Percentiles rank a stretch among this genome's conserved stretches.
Conservation (phyloP, 345 rosid genomes). For the Physaria fendleri region DNA sequence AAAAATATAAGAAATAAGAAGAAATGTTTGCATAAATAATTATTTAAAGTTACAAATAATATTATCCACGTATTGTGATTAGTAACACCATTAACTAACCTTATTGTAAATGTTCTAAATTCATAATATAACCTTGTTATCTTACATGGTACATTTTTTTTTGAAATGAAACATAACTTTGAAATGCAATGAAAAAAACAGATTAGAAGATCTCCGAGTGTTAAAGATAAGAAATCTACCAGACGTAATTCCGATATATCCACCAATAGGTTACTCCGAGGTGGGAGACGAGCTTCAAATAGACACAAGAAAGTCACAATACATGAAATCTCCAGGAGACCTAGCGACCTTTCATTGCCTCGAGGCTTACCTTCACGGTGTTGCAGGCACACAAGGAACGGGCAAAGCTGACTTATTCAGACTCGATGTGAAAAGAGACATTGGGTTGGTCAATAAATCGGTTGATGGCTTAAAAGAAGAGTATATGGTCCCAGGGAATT, state of each 20-base stretch:
- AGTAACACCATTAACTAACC: neutral
- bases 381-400: conserved; percentile 65
- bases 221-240: conserved; percentile 42
- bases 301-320: conserved; percentile 51
- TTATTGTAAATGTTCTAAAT: neutral
- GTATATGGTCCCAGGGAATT: conserved; percentile 46
- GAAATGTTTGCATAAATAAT: too few relatives aligned
- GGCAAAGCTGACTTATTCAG: conserved; percentile 41
- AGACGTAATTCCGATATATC: conserved; percentile 65
- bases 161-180: neutral
- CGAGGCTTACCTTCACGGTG: conserved; percentile 72
- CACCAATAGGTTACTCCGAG: conserved; percentile 50
- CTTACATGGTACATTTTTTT: neutral
- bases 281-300: conserved; percentile 62
- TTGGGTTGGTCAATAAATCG: conserved; percentile 54
- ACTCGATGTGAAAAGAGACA: conserved; percentile 50
- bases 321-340: conserved; percentile 56
- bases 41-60: neutral
- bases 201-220: conserved; percentile 41
- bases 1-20: neutral
- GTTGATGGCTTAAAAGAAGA: conserved; percentile 51
- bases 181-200: conserved; percentile 1
- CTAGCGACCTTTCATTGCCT: conserved; percentile 44
- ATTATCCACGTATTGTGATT: neutral
- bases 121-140: neutral